Percentiles rank a stretch among this genome's conserved stretches.
These are phyloP conservation scores for Skeletonema marinoi DNA, from an alignment of 108 stramenopile species.

Conservation along the genomic window DNA sequence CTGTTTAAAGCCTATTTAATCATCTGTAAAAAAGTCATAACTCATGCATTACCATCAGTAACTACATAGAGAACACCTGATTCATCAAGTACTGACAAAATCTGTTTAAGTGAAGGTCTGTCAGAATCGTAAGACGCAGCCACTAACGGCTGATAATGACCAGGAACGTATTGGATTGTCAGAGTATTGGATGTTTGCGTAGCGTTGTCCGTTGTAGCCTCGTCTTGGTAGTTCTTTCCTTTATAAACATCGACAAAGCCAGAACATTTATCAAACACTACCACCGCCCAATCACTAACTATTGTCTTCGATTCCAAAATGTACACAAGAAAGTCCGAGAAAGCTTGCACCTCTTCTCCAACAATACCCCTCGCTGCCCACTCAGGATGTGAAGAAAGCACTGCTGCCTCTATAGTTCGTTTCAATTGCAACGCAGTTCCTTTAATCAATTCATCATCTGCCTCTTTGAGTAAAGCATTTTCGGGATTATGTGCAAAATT, in stretches of 20 bases:
- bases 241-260: slow-evolving; percentile 64
- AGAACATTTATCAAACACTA: slow-evolving; percentile 60
- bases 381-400: slow-evolving; percentile 64
- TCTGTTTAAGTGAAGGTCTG: slow-evolving; percentile 48
- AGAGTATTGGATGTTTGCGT: slow-evolving; percentile 54
- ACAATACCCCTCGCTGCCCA: slow-evolving; percentile 63
- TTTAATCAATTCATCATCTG: slow-evolving; percentile 43
- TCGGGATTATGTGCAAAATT: slow-evolving; percentile 10
- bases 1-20: neutral
- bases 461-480: slow-evolving; percentile 25
- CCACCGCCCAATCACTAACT: slow-evolving; percentile 64
- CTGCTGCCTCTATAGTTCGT: slow-evolving; percentile 62
- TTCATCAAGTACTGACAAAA: slow-evolving; percentile 51
- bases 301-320: slow-evolving; percentile 54
- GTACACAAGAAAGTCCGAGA: slow-evolving; percentile 71
- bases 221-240: slow-evolving; percentile 53
- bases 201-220: neutral
- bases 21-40: neutral
- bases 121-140: slow-evolving; percentile 1
- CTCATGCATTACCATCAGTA: slow-evolving; percentile 52
- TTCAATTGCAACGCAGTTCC: slow-evolving; percentile 59
- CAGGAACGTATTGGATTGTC: slow-evolving; percentile 56
- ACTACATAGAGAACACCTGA: slow-evolving; percentile 60
- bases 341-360: slow-evolving; percentile 68
- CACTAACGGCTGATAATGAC: slow-evolving; percentile 64